phyloP scores from a whole-genome alignment of 2,329 filamentous ascomycete species.

The Fusarium staphyleae region DNA sequence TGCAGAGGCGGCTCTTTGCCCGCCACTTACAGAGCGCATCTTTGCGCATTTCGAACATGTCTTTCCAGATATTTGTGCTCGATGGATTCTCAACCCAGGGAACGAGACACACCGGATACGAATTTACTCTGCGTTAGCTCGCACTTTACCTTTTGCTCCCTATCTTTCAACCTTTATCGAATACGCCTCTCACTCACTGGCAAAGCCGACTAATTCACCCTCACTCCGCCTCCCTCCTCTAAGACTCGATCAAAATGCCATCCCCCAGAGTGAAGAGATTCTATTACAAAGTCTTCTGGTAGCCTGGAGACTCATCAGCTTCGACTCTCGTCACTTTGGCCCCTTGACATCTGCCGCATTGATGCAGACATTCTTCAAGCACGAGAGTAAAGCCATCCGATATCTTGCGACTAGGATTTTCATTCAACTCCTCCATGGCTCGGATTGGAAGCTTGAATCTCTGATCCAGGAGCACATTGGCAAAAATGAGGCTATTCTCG shows the following conservation, averaged over 20 bases:
- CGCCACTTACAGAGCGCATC: conserved; percentile 73
- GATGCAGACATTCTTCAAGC: conserved; percentile 73
- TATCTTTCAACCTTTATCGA: conserved; percentile 77
- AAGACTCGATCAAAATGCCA: conserved; percentile 41
- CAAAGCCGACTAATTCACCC: conserved; percentile 29
- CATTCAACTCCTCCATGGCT: conserved; percentile 77
- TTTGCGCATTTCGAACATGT: conserved; percentile 77
- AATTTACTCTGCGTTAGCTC: conserved; percentile 75
- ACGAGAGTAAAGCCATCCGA: conserved; percentile 66
- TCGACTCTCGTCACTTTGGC: conserved; percentile 74
- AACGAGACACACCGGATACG: conserved; percentile 49
- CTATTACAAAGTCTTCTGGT: conserved; percentile 50
- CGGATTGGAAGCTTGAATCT: conserved; percentile 78
- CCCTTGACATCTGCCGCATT: conserved; percentile 69
- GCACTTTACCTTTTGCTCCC: conserved; percentile 82
- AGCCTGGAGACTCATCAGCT: conserved; percentile 79
- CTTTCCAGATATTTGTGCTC: conserved; percentile 82
- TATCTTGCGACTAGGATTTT: conserved; percentile 86
- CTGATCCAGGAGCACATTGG: conserved; percentile 73
- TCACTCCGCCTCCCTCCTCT: conserved; percentile 44
- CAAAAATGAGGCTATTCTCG: conserved; percentile 65
- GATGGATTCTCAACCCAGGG: conserved; percentile 69
- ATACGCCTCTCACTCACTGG: conserved; percentile 33
- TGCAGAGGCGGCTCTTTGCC: conserved; percentile 71
- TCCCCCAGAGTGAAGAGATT: conserved; percentile 30